A percentile compares a stretch with the other conserved stretches of the same genome.
Evolutionary conservation across 768 basidiomycete genomes (phyloP).

Genomic region (Psilocybe azurescens): DNA sequence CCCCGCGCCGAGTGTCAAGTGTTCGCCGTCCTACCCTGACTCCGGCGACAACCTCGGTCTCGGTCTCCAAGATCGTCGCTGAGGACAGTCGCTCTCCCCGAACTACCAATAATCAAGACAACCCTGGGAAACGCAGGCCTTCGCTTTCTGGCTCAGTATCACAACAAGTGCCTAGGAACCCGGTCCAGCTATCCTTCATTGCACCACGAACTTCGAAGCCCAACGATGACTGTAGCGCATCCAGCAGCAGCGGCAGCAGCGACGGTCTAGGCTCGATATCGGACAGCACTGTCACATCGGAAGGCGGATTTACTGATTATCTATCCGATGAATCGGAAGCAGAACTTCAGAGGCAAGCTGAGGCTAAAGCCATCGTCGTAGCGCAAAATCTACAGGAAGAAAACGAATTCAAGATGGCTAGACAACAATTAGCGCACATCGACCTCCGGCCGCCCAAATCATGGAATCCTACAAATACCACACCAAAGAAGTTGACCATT

Average conservation of each 20-base stretch:
- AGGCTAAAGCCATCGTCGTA: conserved; percentile 74
- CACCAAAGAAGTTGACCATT: conserved; percentile 27
- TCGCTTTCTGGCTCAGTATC: conserved; percentile 31
- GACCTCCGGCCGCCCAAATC: conserved; percentile 78
- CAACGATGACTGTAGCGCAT: conserved; percentile 51
- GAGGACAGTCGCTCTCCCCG: conserved; percentile 37
- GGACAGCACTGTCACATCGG: conserved; percentile 82
- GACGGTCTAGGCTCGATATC: conserved; percentile 68
- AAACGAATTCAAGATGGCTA: conserved; percentile 79
- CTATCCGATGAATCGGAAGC: conserved; percentile 93
- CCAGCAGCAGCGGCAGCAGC: conserved; percentile 68
- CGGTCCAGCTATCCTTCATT: conserved; percentile 26
- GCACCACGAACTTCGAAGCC: conserved; percentile 36
- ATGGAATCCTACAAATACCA: conserved; percentile 65
- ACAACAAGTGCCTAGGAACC: conserved; percentile 9
- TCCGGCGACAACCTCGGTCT: conserved; percentile 45
- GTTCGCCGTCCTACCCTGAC: conserved; percentile 50
- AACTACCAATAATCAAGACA: conserved; percentile 20
- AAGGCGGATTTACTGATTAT: conserved; percentile 90
- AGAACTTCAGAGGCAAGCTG: conserved; percentile 85
- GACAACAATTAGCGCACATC: conserved; percentile 76
- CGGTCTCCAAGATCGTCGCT: conserved; percentile 42
- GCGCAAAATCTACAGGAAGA: conserved; percentile 86
- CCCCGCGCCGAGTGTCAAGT: conserved; percentile 51
- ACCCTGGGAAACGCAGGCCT: conserved; percentile 32